Base-by-base conservation (phyloP, 1,139 yeast species). In the Yamadazyma aaseri region DNA sequence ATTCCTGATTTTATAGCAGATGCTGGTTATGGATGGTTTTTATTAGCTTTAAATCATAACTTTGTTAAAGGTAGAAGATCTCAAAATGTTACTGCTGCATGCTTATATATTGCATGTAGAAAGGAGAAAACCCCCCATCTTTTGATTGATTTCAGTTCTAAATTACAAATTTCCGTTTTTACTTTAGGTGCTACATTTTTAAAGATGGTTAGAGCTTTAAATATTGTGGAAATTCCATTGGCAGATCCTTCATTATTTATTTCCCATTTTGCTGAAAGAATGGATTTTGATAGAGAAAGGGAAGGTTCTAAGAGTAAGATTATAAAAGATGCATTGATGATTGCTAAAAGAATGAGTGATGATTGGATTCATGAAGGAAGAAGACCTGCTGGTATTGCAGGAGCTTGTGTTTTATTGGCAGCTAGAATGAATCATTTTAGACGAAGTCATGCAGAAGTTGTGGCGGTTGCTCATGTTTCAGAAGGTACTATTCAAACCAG, bases 301-400 rank as follows among this genome's bases (percentile, higher is more conserved):
- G 89, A 86, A 16, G 77, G 74, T 26, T 73, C 73, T 40, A 81
- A 79, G 34, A 73, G 81, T 26, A 82, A 81, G 49, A 96, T 92
- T 11, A 82, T 86, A 20, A 75, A 74, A 36, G 98, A 94, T 57
- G 97, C 98, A 0, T 81, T 81, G 6, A 78, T 82, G 47, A 64
- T 92, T 23, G 96, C 96, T 1, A 87, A 80, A 51, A 71, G 96
- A 48, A 92, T 92, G 99, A 73, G 90, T 15, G 76, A 81, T 32
- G 98, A 92, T 55, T 92, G 97, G 97, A 85, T 92, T 44, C 86
- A 83, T 53, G 95, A 87, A 57, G 99, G 99, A 21, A 76, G 99
- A 55, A 73, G 98, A 42, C 98, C 98, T 0, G 97, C 98, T 0
- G 98, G 99, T 51, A 78, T 92, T 33, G 98, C 98, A 0, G 99